Percentiles rank a stretch among this genome's conserved stretches.
Evolutionary conservation across 768 basidiomycete genomes (phyloP).

Genomic region (Lentinus tigrinus): DNA sequence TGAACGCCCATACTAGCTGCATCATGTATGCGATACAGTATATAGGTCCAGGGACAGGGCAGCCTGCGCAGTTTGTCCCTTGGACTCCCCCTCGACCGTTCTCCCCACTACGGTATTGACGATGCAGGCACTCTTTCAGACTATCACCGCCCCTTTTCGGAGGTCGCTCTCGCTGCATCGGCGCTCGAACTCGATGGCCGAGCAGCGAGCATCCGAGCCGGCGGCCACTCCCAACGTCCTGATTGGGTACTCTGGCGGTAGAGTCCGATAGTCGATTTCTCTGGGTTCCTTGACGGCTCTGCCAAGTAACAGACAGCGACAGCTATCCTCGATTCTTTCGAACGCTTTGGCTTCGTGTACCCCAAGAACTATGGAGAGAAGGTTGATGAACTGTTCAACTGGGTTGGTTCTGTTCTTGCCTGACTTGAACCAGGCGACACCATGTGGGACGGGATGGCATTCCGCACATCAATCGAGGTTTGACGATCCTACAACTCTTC

Average conservation of each 20-base stretch:
- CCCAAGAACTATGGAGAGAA: slow-evolving; percentile 28
- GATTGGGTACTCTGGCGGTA: not conserved
- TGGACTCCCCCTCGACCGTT: too few species aligned
- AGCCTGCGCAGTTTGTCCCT: too few species aligned
- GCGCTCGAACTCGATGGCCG: not conserved
- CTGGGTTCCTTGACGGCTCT: slow-evolving; percentile 38
- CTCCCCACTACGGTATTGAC: not conserved
- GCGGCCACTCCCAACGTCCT: not conserved
- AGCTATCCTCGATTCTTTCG: slow-evolving; percentile 42
- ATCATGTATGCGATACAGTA: too few species aligned
- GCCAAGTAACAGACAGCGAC: slow-evolving; percentile 38
- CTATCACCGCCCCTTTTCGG: not conserved
- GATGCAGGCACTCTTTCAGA: not conserved
- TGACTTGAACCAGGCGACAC: too few species aligned
- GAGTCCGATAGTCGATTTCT: slow-evolving; percentile 44
- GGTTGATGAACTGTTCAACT: slow-evolving; percentile 28
- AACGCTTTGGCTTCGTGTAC: slow-evolving; percentile 20
- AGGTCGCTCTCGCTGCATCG: not conserved
- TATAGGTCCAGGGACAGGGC: too few species aligned
- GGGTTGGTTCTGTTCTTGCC: too few species aligned
- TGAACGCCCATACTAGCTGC: too few species aligned
- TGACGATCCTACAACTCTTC: not conserved
- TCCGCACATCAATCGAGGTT: slow-evolving; percentile 31
- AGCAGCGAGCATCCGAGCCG: too few species aligned
- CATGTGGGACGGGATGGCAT: too few species aligned